Conservation (phyloP, 805 yeast genomes). For the Nakazawaea laoshanensis region DNA sequence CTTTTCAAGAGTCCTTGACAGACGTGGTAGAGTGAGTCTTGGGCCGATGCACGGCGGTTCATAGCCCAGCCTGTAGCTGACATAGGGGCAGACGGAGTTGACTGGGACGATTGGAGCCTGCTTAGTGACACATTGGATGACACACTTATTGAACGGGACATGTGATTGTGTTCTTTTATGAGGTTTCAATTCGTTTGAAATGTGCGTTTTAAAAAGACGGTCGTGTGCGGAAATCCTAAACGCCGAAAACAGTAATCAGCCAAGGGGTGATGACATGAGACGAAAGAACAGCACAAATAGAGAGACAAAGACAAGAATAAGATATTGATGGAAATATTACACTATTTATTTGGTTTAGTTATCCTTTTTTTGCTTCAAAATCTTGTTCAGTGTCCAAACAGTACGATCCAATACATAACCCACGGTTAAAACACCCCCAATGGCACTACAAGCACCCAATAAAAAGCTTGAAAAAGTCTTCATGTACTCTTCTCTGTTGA, state of each 20-base stretch:
- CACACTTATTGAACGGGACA: slow-evolving; percentile 19
- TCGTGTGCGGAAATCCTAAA: background rate
- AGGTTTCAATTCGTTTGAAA: no score
- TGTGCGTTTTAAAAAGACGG: background rate
- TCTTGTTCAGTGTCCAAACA: slow-evolving; percentile 82
- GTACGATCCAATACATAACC: slow-evolving; percentile 85
- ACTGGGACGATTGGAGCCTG: slow-evolving; percentile 3
- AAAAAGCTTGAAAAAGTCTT: slow-evolving; percentile 80
- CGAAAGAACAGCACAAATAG: no score
- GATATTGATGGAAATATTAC: background rate
- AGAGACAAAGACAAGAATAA: background rate
- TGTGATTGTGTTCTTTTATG: no score
- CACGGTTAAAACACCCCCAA: slow-evolving; percentile 90
- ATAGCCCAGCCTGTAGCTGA: slow-evolving; percentile 36
- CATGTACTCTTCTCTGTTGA: slow-evolving; percentile 67
- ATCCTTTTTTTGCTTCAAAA: slow-evolving; percentile 60
- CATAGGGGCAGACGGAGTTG: slow-evolving; percentile 36
- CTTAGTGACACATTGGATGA: slow-evolving; percentile 13
- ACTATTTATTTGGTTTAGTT: slow-evolving; percentile 14
- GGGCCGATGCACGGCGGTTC: slow-evolving; percentile 54
- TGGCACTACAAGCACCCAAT: slow-evolving; percentile 75
- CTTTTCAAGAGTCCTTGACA: slow-evolving; percentile 48
- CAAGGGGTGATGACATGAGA: no score
- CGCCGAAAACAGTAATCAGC: no score
- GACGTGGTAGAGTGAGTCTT: slow-evolving; percentile 64